phyloP scores from a whole-genome alignment of 2,329 filamentous ascomycete genomes.

The Fusarium sp. region DNA sequence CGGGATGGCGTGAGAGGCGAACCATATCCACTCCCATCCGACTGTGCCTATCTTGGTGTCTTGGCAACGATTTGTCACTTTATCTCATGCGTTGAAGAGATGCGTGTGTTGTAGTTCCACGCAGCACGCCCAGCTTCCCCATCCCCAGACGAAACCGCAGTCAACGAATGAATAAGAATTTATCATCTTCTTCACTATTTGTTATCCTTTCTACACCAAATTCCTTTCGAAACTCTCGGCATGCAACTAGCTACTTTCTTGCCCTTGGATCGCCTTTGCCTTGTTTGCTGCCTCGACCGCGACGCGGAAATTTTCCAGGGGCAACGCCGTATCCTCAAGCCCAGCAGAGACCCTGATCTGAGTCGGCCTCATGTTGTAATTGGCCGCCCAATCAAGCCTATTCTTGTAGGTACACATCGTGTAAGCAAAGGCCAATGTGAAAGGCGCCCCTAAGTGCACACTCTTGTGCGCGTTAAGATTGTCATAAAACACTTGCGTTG shows the following conservation, averaged over 20 bases:
- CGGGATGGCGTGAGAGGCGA: slow-evolving; percentile 1
- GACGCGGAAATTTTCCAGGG: background rate
- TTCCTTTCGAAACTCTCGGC: no score
- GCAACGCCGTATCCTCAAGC: slow-evolving; percentile 2
- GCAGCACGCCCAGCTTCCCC: no score
- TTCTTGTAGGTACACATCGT: slow-evolving; percentile 6
- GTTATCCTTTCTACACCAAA: no score
- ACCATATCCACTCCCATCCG: background rate
- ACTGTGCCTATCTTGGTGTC: background rate
- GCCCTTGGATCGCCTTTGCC: background rate
- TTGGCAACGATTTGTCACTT: background rate
- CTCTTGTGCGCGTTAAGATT: slow-evolving; percentile 60
- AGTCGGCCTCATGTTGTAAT: background rate
- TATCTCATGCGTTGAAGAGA: no score
- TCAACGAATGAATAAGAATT: no score
- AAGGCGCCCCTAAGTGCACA: slow-evolving; percentile 63
- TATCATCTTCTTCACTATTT: no score
- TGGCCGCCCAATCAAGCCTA: background rate
- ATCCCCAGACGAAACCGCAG: no score
- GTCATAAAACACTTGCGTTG: slow-evolving; percentile 61
- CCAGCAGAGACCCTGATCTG: slow-evolving; percentile 11
- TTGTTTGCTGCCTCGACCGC: background rate
- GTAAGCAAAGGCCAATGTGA: no score
- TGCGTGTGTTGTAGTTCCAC: no score
- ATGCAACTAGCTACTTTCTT: background rate